A percentile compares a stretch with the other conserved stretches of the same genome.
Conservation (phyloP, 805 yeast genomes). For the Wickerhamiella allomyrinae region DNA sequence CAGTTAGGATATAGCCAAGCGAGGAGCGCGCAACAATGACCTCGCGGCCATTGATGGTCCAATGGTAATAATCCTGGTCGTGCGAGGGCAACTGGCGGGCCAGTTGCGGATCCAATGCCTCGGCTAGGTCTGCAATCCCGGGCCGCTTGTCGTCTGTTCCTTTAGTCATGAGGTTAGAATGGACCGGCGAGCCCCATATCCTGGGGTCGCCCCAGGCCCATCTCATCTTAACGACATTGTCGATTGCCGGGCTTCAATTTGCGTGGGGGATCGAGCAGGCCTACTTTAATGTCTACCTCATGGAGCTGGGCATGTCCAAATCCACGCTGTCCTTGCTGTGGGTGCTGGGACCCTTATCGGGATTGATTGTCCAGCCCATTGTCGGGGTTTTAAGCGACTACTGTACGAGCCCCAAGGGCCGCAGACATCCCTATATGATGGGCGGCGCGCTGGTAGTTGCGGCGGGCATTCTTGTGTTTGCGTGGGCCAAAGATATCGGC, state of each 20-base stretch:
- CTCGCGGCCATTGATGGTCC: not conserved
- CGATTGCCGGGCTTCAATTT: conserved; percentile 43
- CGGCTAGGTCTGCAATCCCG: not conserved
- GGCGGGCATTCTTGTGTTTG: conserved; percentile 32
- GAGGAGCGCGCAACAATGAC: not conserved
- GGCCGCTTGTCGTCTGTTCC: not conserved
- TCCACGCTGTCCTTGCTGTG: conserved; percentile 42
- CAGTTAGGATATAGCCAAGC: not conserved
- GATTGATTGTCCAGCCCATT: conserved; percentile 49
- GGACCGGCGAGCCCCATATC: conserved; percentile 17
- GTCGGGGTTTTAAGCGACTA: conserved; percentile 44
- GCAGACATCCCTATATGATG: conserved; percentile 43
- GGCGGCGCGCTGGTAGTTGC: conserved; percentile 39
- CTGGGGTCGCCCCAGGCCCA: conserved; percentile 10
- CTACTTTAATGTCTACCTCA: conserved; percentile 45
- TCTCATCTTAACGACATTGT: conserved; percentile 18
- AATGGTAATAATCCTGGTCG: not conserved
- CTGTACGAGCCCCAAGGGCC: conserved; percentile 27
- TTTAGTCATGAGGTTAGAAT: conserved; percentile 12
- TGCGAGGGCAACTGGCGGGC: not conserved
- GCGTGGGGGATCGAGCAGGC: conserved; percentile 57
- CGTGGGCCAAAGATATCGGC: conserved; percentile 30
- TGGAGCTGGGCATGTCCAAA: conserved; percentile 50
- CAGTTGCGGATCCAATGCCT: not conserved
- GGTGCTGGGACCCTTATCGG: conserved; percentile 56